Conservation (phyloP, 129 eudicot species). For the Flaveria sonorensis region DNA sequence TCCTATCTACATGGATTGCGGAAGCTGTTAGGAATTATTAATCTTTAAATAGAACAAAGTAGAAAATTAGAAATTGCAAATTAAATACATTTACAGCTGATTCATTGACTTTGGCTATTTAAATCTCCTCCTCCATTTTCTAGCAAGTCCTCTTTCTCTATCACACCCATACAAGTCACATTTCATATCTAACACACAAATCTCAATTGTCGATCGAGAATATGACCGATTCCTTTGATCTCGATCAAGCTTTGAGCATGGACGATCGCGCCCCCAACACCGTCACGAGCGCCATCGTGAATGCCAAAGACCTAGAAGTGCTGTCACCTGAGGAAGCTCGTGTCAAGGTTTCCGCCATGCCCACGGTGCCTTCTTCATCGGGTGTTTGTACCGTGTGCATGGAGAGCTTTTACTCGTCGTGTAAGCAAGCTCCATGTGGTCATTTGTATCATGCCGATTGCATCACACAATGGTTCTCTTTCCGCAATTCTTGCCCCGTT, state of each 20-base stretch:
- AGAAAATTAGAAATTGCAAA: neutral
- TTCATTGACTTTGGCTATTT: neutral
- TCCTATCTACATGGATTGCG: too few species aligned
- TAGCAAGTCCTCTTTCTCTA: neutral
- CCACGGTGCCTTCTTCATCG: neutral
- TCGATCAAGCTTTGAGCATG: conserved; percentile 37
- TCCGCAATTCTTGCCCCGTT: conserved; percentile 58
- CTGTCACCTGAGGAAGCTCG: conserved; percentile 19
- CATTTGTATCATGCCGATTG: conserved; percentile 62
- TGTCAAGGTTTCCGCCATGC: conserved; percentile 24
- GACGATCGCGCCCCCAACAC: conserved; percentile 16
- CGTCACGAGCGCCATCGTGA: neutral
- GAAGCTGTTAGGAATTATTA: too few species aligned
- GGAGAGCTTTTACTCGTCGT: conserved; percentile 41
- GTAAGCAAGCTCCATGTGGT: conserved; percentile 51
- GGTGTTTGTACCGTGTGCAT: conserved; percentile 47
- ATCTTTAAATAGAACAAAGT: neutral
- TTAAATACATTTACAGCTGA: neutral
- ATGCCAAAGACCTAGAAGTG: neutral
- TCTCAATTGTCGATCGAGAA: neutral
- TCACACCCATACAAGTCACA: neutral
- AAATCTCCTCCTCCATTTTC: neutral
- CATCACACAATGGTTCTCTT: conserved; percentile 52
- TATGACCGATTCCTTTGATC: conserved; percentile 36
- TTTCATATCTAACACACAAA: conserved; percentile 7